Percentiles rank a stretch among this genome's conserved stretches.
Evolutionary conservation across 2,329 filamentous ascomycete species (phyloP).

Genomic region (Cyanodermella asteris): DNA sequence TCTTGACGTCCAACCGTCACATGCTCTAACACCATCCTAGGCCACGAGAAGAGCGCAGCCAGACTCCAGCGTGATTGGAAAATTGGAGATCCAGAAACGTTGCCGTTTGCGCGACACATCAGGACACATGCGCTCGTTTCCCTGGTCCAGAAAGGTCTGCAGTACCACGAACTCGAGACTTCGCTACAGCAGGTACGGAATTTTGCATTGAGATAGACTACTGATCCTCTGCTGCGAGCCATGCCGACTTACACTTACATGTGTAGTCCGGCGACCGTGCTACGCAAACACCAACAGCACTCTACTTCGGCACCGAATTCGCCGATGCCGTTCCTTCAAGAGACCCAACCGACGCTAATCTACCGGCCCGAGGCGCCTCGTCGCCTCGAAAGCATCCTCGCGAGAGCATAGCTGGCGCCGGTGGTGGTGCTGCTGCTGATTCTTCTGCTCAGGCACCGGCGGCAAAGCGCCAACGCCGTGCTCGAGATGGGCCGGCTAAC

Average conservation of each 20-base stretch:
- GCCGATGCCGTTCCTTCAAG: slow-evolving; percentile 13
- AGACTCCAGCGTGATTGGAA: slow-evolving; percentile 41
- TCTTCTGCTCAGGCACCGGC: slow-evolving; percentile 12
- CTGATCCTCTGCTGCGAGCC: slow-evolving; percentile 3
- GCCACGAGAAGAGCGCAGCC: slow-evolving; percentile 35
- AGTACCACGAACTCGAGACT: slow-evolving; percentile 28
- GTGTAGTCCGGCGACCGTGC: background rate
- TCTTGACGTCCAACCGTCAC: too few species aligned
- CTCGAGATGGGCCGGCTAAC: slow-evolving; percentile 8
- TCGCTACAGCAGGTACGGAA: slow-evolving; percentile 25
- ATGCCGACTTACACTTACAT: slow-evolving; percentile 3
- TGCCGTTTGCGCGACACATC: slow-evolving; percentile 39
- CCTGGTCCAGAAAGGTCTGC: slow-evolving; percentile 41
- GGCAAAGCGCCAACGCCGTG: slow-evolving; percentile 12
- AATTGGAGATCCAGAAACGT: slow-evolving; percentile 29
- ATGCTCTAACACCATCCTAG: slow-evolving; percentile 14
- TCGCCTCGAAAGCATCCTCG: slow-evolving; percentile 13
- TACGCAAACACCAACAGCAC: slow-evolving; percentile 11
- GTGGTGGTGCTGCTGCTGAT: slow-evolving; percentile 17
- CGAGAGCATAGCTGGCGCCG: slow-evolving; percentile 12
- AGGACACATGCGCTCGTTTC: slow-evolving; percentile 36
- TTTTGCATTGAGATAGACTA: background rate
- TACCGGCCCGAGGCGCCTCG: slow-evolving; percentile 12
- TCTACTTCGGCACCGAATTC: slow-evolving; percentile 25
- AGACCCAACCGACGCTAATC: slow-evolving; percentile 11